Evolutionary conservation across 1,284 basidiomycete genomes (phyloP), one percentile per base, ranked within the genome.

Genomic region (Puccinia polysora): DNA sequence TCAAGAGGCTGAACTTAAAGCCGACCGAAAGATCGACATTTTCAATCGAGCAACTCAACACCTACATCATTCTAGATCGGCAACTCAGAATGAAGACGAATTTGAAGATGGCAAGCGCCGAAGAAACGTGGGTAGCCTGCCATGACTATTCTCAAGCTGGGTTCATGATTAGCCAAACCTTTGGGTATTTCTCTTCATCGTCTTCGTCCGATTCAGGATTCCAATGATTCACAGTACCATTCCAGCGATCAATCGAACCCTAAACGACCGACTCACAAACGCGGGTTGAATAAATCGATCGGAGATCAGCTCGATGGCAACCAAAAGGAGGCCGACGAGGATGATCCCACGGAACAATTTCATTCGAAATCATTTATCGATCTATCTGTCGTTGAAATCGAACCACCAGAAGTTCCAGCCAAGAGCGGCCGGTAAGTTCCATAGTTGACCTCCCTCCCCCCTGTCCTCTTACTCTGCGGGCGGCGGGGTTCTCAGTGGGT

Each of bases 1-100:
- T 62, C 85, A 88, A 75, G 86, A 86, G 73, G 88, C 88, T 74
- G 91, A 94, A 76, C 82, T 85, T 76, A 93, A 91, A 79, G 90
- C 88, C 73, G 90, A 95, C 77, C 88, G 88, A 15, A 95, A 96
- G 82, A 90, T 96, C 70, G 92, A 95, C 78, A 89, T 95, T 84
- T 81, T 95, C 65, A 74, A 74, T 56, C 58, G 70, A 25, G 67
- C 74, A 3, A 73, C 74, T 43, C 62, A 74, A 58, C 64, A 63
- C 23, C 38, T 60, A 14, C 28, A 43, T 28, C 60, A 50, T n/a
- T 2, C 25, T 32, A 36, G 36, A 18, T 63, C 45, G 1, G 56
- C n/a, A 58, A 38, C 2, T 4, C 20, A 2, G 18, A 34, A 49
- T 36, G 25, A 8, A 20, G 60, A 28, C 10, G 45, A 8, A 18